Base-by-base conservation (phyloP, 2,329 filamentous ascomycete genomes). In the Gaeumannomyces tritici region DNA sequence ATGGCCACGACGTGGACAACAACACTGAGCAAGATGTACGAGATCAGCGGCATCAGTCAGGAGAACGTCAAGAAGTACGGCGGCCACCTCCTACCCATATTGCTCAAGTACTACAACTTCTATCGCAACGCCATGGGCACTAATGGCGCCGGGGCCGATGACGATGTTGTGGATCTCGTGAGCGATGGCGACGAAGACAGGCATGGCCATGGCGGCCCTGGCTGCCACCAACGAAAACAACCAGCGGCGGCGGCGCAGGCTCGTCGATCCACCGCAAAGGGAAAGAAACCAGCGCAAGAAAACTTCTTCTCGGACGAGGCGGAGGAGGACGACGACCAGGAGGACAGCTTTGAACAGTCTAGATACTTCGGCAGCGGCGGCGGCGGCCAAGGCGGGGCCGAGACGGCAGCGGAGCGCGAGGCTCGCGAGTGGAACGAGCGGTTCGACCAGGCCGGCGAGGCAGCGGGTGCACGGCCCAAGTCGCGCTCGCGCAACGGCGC, bases 1-100 rank as follows among this genome's bases (percentile, higher is more conserved):
- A 93, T 95, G 88, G 87, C 84, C 15, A 84, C 91, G 60, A 74
- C 79, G 42, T 89, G 89, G 79, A 89, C 89, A 0, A 79, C 77
- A 9, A 84, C 79, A 11, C 69, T 84, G 12, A 80, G 83, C 21
- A 77, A 85, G 63, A 89, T 95, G 85, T 76, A 74, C 35, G 73
- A 73, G 11, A 89, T 93, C 59, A 80, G 80, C 0, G 83, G 81
- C 12, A 87, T 93, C 63, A 81, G 88, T 62, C 66, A 71, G 1
- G 83, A 85, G 29, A 88, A 85, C 69, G 87, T 91, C 28, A 70
- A 78, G 57, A 76, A 77, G 2, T 85, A 87, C 69, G 89, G 89
- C 9, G 75, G 73, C 42, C 79, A 77, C 61, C 85, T 93, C 65
- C 71, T 89, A 51, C 76, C 79, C 1, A 72, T 91, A 6, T 75